Evolutionary conservation across 352 stramenopile genomes (phyloP).

Genomic region (Globisporangium radiosum): DNA sequence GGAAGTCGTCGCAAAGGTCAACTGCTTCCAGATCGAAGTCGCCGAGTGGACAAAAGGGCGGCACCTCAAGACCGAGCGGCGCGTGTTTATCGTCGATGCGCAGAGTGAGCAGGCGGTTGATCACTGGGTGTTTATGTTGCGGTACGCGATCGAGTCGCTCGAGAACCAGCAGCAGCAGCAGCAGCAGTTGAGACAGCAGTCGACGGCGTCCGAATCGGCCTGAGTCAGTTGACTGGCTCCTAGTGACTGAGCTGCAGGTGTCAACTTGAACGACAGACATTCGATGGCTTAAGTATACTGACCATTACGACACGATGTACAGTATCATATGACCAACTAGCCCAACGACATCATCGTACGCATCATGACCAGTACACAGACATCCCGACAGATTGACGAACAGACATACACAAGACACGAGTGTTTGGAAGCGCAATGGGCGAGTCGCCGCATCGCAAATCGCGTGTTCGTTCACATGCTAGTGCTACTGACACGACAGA

Average conservation of each 20-base stretch:
- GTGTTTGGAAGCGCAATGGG: background rate
- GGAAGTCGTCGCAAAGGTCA: conserved; percentile 63
- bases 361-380: too few species aligned
- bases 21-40: conserved; percentile 84
- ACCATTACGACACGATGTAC: background rate
- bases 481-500: background rate
- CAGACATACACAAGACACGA: background rate
- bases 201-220: background rate
- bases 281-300: too few species aligned
- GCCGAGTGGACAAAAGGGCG: conserved; percentile 78
- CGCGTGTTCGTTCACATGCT: background rate
- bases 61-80: conserved; percentile 48
- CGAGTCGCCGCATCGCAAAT: background rate
- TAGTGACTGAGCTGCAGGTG: too few species aligned
- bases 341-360: too few species aligned
- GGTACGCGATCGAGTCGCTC: conserved; percentile 80
- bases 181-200: background rate
- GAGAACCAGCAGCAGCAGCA: conserved; percentile 38
- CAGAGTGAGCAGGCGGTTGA: conserved; percentile 71
- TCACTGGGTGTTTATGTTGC: conserved; percentile 83
- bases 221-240: background rate
- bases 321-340: background rate
- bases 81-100: conserved; percentile 66
- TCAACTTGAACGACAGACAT: too few species aligned
- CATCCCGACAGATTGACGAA: too few species aligned